Evolutionary conservation across 768 basidiomycete genomes (phyloP), one percentile per base, ranked within the genome.

Genomic region (Candolleomyces eurysporus): DNA sequence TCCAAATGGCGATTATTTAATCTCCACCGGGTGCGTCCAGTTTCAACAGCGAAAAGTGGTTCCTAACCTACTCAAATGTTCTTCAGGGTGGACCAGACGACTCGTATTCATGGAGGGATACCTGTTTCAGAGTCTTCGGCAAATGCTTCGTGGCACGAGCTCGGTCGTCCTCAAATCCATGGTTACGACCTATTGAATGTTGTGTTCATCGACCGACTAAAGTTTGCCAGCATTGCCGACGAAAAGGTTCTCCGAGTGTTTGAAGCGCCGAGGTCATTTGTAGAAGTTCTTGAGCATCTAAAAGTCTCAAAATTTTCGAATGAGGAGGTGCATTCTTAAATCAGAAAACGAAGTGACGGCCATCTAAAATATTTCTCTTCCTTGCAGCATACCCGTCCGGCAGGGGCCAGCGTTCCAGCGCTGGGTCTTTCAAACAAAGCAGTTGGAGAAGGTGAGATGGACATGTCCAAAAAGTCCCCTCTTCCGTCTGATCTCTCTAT

Each of bases 171-270:
- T 19, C 97, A 99, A 73, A 88, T 98, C 17, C 97, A 99, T 75
- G 97, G 97, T 7, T 98, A 98, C 72, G 95, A 98, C 68, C 77
- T 98, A 42, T 79, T 96, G 17, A 89, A 88, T 58, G 88, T 85
- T 6, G 84, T 83, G 3, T 96, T 94, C 72, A 80, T 96, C 50
- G 81, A 83, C 61, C 78, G 89, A 0, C 77, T 94, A 50, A 86
- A 84, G 32, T 96, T 98, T 70, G 89, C 88, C 19, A 96, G 92
- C 66, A 88, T 94, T 50, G 94, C 95, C 10, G 97, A 99, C 68
- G 97, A 99, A 74, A 98, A 98, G 73, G 94, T 98, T 11, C 86
- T 87, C 13, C 85, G 97, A 46, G 86, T 98, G 0, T 99, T 99
- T 63, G 94, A 95, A 69, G 95, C 96, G 9, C 92, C 97, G 6